Percentiles rank a stretch among this genome's conserved stretches.
Conservation (phyloP, 768 basidiomycete genomes). For the Pleurotus djamor region DNA sequence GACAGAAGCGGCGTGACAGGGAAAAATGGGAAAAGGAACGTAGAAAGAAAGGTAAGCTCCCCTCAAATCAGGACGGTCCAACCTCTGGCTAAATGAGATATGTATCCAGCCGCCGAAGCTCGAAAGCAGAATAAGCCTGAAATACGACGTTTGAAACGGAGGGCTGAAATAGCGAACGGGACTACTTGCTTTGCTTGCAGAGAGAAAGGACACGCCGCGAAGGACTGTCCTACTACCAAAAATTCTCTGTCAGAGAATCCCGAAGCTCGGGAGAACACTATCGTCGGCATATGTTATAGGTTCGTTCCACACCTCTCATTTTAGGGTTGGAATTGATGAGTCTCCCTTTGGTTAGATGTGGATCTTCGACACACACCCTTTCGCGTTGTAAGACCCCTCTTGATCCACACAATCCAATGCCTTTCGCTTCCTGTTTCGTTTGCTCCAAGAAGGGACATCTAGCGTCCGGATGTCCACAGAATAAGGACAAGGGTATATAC, state of each 20-base stretch:
- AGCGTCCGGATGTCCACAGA: constrained; percentile 79
- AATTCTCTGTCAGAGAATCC: constrained; percentile 6
- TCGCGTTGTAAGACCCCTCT: constrained; percentile 71
- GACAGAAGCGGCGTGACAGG: constrained; percentile 2
- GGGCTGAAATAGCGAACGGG: constrained; percentile 47
- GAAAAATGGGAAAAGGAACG: constrained; percentile 19
- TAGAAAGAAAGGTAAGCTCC: constrained; percentile 18
- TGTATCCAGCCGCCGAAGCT: constrained; percentile 20
- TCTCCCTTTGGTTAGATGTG: constrained; percentile 54
- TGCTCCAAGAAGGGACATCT: constrained; percentile 85
- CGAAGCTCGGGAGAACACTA: constrained; percentile 14
- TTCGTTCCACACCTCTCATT: constrained; percentile 22
- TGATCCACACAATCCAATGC: constrained; percentile 66
- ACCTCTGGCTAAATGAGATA: constrained; percentile 13
- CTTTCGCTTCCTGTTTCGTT: constrained; percentile 91
- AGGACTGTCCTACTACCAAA: constrained; percentile 64
- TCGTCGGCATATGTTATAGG: constrained; percentile 73
- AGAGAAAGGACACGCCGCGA: constrained; percentile 78
- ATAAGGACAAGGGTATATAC: constrained; percentile 79
- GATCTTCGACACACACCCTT: constrained; percentile 74
- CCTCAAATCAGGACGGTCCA: not conserved
- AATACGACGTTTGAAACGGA: constrained; percentile 61
- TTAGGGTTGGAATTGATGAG: not conserved
- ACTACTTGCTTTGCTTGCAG: constrained; percentile 90
- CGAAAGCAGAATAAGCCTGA: constrained; percentile 36